These are phyloP conservation scores for Moricandia arvensis DNA, from an alignment of 345 rosid species.

Conservation along the genomic window DNA sequence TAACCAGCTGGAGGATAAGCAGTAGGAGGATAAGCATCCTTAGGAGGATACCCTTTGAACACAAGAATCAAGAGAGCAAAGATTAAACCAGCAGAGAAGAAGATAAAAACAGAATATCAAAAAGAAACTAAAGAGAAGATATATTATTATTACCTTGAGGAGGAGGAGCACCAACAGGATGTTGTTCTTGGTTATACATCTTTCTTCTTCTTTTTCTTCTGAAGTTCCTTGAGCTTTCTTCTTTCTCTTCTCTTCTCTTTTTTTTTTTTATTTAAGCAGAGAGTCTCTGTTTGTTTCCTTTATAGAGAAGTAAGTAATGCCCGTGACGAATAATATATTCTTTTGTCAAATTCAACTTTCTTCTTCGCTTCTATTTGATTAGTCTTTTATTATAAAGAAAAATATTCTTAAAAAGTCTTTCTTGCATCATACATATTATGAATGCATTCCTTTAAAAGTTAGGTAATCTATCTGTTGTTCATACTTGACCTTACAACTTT, in stretches of 20 bases:
- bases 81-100: slow-evolving; percentile 4
- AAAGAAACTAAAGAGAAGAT: neutral
- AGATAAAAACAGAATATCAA: neutral
- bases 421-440: neutral
- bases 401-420: neutral
- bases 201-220: neutral
- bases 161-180: slow-evolving; percentile 69
- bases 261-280: neutral
- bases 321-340: slow-evolving; percentile 5
- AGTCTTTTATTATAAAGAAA: neutral
- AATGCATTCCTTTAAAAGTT: neutral
- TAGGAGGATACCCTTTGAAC: slow-evolving; percentile 25
- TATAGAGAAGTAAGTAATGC: slow-evolving; percentile 23
- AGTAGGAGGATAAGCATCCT: slow-evolving; percentile 53
- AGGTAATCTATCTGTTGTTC: neutral
- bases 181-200: slow-evolving; percentile 53
- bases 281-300: slow-evolving; percentile 27
- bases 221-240: slow-evolving; percentile 1
- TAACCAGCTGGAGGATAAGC: slow-evolving; percentile 58
- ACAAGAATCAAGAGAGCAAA: slow-evolving; percentile 1
- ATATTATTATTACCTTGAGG: slow-evolving; percentile 60
- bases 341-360: neutral
- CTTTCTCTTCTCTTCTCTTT: neutral
- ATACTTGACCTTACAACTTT: neutral
- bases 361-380: neutral